phyloP scores from a whole-genome alignment of 2,329 filamentous ascomycete genomes.

The Verticillium nubilum region DNA sequence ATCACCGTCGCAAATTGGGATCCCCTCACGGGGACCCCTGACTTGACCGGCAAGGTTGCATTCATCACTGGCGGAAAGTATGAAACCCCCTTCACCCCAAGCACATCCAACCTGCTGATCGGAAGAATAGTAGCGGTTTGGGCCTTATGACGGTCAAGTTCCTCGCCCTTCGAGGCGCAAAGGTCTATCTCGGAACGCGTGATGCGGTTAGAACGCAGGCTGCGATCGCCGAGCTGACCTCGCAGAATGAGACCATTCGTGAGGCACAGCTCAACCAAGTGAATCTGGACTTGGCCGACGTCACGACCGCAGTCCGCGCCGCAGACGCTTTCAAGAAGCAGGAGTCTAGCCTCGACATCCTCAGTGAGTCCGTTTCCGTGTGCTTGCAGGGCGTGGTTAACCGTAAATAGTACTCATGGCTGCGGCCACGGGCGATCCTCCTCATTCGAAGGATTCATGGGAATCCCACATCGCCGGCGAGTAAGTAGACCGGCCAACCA shows the following conservation, averaged over 20 bases:
- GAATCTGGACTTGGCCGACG: constrained; percentile 15
- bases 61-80: constrained; percentile 15
- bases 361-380: constrained; percentile 11
- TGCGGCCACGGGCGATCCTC: constrained; percentile 1
- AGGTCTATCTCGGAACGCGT: constrained; percentile 17
- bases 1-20: neutral
- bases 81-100: constrained; percentile 11
- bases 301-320: constrained; percentile 12
- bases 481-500: too few relatives aligned
- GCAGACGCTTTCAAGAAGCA: constrained; percentile 8
- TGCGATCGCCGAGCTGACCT: neutral
- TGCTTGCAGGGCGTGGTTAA: neutral
- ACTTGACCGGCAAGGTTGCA: constrained; percentile 15
- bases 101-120: neutral
- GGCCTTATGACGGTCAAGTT: constrained; percentile 16
- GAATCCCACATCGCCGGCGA: constrained; percentile 16
- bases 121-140: constrained; percentile 12
- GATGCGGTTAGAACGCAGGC: constrained; percentile 11
- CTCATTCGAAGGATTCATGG: constrained; percentile 5
- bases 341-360: constrained; percentile 17
- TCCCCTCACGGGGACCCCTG: constrained; percentile 6
- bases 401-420: constrained; percentile 17
- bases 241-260: constrained; percentile 5
- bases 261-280: constrained; percentile 13
- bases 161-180: constrained; percentile 17